Evolutionary conservation across 495 filamentous ascomycete species (phyloP).

Genomic region (Neurospora sp.): DNA sequence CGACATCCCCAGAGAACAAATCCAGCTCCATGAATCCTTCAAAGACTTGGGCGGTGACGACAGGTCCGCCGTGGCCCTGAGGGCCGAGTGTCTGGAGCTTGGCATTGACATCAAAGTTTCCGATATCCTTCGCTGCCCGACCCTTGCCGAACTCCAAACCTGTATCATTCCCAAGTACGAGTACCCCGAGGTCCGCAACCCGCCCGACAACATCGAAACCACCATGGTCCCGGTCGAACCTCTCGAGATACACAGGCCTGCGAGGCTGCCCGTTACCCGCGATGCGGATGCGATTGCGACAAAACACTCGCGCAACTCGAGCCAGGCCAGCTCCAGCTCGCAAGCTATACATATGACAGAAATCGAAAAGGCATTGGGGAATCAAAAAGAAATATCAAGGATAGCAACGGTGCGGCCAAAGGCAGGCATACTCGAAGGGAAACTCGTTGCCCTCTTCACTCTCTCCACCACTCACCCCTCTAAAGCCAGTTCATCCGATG

Average conservation of each 20-base stretch:
- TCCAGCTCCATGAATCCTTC: constrained; percentile 28
- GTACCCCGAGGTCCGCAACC: constrained; percentile 1
- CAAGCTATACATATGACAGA: constrained; percentile 12
- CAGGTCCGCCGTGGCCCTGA: constrained; percentile 22
- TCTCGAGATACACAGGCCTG: constrained; percentile 10
- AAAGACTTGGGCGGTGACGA: constrained; percentile 30
- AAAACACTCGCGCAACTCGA: constrained; percentile 12
- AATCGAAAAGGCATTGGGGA: constrained; percentile 18
- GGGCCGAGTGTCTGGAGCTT: constrained; percentile 22
- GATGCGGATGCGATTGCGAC: neutral
- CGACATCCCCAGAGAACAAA: constrained; percentile 10
- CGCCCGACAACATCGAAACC: constrained; percentile 6
- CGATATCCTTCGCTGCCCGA: constrained; percentile 32
- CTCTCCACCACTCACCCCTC: constrained; percentile 17
- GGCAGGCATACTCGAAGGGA: constrained; percentile 36
- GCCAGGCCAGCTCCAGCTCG: constrained; percentile 11
- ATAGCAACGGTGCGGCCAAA: constrained; percentile 33
- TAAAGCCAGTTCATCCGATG: constrained; percentile 16
- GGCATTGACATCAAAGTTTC: constrained; percentile 27
- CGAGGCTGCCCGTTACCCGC: constrained; percentile 6
- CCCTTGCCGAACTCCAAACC: constrained; percentile 29
- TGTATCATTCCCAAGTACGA: constrained; percentile 19
- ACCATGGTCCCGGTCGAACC: constrained; percentile 8
- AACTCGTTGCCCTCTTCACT: constrained; percentile 32
- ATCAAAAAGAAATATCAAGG: constrained; percentile 19